Conservation (phyloP, 495 filamentous ascomycete species). For the Talaromyces proteolyticus region DNA sequence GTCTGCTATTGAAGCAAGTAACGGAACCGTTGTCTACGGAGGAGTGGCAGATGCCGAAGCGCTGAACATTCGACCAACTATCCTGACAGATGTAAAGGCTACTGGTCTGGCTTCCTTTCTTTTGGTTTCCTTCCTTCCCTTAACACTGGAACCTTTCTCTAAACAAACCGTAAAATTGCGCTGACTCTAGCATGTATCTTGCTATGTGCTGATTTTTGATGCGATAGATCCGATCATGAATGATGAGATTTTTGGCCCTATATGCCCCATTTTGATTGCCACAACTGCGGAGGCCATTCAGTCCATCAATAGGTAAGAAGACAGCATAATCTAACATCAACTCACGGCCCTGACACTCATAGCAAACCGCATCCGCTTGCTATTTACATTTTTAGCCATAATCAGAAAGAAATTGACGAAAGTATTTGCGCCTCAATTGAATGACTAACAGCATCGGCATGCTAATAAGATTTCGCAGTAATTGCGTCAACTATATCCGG, state of each 20-base stretch:
- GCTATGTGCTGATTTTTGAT: neutral
- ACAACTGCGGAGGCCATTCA: slow-evolving; percentile 66
- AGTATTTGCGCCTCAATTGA: slow-evolving; percentile 15
- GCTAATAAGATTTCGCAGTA: slow-evolving; percentile 22
- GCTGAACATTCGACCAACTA: slow-evolving; percentile 71
- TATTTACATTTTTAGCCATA: slow-evolving; percentile 71
- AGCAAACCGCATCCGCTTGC: slow-evolving; percentile 52
- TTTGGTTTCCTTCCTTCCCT: too few species aligned
- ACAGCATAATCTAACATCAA: neutral
- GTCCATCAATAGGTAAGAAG: slow-evolving; percentile 58
- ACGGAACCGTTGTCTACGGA: slow-evolving; percentile 70
- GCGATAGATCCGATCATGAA: neutral
- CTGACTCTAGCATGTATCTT: too few species aligned
- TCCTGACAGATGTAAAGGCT: slow-evolving; percentile 59
- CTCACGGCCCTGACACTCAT: too few species aligned
- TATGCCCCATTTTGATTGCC: slow-evolving; percentile 67
- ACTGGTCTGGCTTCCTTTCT: slow-evolving; percentile 59
- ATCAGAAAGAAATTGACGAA: slow-evolving; percentile 53
- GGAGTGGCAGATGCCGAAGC: slow-evolving; percentile 61
- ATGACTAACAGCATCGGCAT: neutral
- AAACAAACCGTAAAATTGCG: too few species aligned
- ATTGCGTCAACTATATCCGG: slow-evolving; percentile 59
- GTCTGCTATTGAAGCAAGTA: slow-evolving; percentile 63
- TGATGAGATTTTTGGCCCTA: slow-evolving; percentile 81
- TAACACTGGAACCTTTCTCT: too few species aligned